Evolutionary conservation across 2,329 filamentous ascomycete species (phyloP).

Genomic region (Paecilomyces niveus): DNA sequence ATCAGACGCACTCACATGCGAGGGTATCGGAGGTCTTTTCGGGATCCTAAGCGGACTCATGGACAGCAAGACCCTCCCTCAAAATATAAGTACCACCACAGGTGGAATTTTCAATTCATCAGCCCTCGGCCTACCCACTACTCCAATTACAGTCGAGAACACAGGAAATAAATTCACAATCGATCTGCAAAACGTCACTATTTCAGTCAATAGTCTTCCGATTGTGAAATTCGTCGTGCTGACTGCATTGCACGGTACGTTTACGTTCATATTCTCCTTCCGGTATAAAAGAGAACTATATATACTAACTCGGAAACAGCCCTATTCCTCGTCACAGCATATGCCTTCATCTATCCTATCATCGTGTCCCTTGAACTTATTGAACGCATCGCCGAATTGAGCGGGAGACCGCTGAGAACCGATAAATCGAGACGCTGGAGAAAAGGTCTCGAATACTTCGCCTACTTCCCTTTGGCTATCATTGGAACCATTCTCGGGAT

Average conservation of each 20-base stretch:
- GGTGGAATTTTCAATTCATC: neutral
- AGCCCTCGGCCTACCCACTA: neutral
- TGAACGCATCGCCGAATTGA: neutral
- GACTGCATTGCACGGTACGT: neutral
- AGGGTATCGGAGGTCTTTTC: neutral
- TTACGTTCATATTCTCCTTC: neutral
- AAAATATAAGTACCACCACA: neutral
- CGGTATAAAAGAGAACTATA: too few species aligned
- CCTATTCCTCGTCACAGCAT: neutral
- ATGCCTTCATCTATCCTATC: neutral
- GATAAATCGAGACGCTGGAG: neutral
- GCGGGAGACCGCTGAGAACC: neutral
- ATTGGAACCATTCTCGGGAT: neutral
- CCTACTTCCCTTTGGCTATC: neutral
- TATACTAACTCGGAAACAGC: neutral
- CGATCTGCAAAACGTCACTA: neutral
- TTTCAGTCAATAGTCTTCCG: neutral
- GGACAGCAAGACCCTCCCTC: neutral
- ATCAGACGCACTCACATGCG: neutral
- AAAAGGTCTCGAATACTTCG: neutral
- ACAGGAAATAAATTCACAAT: neutral
- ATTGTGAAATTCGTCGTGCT: neutral
- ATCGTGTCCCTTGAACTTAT: neutral
- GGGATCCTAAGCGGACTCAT: neutral
- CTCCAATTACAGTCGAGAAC: neutral